Conservation (phyloP, 2,329 filamentous ascomycete species). For the Fusarium sp. region DNA sequence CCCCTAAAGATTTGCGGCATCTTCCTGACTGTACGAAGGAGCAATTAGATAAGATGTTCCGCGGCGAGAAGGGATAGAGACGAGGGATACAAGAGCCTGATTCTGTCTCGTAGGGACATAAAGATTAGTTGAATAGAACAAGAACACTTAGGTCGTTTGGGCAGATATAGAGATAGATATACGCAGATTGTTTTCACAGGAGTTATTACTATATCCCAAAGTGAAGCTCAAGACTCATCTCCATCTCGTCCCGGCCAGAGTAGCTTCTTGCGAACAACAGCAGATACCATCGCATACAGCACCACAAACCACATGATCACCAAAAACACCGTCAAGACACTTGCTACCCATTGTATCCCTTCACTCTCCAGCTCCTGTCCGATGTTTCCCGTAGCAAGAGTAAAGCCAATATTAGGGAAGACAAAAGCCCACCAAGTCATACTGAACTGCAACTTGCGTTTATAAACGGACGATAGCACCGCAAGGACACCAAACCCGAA, state of each 20-base stretch:
- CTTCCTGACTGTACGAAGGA: not conserved
- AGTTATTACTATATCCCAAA: not conserved
- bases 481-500: slow-evolving; percentile 44
- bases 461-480: slow-evolving; percentile 26
- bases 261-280: slow-evolving; percentile 39
- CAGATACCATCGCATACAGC: slow-evolving; percentile 34
- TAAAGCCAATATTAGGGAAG: slow-evolving; percentile 47
- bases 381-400: slow-evolving; percentile 42
- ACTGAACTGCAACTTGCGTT: slow-evolving; percentile 40
- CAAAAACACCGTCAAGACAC: slow-evolving; percentile 36
- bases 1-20: not conserved
- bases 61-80: not conserved
- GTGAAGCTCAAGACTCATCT: slow-evolving; percentile 17
- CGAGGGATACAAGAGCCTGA: too few species aligned
- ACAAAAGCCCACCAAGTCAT: slow-evolving; percentile 48
- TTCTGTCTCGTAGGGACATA: not conserved
- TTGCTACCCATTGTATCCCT: slow-evolving; percentile 43
- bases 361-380: slow-evolving; percentile 43
- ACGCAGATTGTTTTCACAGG: not conserved
- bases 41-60: not conserved
- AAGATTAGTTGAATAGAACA: not conserved
- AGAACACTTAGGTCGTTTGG: not conserved
- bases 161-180: not conserved
- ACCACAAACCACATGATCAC: slow-evolving; percentile 45
- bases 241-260: slow-evolving; percentile 47